Conservation (phyloP, 148 eudicot species). For the Rhododendron henanense region DNA sequence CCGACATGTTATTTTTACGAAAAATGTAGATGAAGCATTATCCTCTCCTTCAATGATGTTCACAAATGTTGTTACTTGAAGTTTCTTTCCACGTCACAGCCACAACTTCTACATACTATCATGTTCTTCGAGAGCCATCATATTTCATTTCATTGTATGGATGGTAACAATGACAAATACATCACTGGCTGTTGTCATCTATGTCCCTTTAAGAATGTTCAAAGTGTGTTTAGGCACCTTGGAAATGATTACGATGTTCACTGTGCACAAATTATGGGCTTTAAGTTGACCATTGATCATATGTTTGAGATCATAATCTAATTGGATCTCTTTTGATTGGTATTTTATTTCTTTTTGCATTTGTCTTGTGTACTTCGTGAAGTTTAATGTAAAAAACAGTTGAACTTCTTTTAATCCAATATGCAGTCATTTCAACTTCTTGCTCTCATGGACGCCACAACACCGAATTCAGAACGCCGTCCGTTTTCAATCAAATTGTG, state of each 20-base stretch:
- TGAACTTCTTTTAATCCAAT: not conserved
- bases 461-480: slow-evolving; percentile 24
- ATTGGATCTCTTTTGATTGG: not conserved
- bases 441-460: slow-evolving; percentile 29
- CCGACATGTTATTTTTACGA: not conserved
- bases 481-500: slow-evolving; percentile 50
- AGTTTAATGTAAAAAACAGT: not conserved
- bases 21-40: not conserved
- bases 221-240: not conserved
- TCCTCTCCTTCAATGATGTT: not conserved
- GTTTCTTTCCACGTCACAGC: not conserved
- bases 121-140: not conserved
- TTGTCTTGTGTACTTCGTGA: not conserved
- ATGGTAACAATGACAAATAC: not conserved
- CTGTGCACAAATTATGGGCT: not conserved
- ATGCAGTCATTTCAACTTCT: not conserved
- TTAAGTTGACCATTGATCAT: not conserved
- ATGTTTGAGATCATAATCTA: not conserved
- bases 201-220: not conserved
- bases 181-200: not conserved
- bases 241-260: not conserved
- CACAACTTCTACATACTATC: not conserved
- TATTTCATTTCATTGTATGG: not conserved
- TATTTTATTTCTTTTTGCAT: not conserved
- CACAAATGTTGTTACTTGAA: not conserved